Conservation (phyloP, 805 yeast species). For the Candida methanosorbosa region DNA sequence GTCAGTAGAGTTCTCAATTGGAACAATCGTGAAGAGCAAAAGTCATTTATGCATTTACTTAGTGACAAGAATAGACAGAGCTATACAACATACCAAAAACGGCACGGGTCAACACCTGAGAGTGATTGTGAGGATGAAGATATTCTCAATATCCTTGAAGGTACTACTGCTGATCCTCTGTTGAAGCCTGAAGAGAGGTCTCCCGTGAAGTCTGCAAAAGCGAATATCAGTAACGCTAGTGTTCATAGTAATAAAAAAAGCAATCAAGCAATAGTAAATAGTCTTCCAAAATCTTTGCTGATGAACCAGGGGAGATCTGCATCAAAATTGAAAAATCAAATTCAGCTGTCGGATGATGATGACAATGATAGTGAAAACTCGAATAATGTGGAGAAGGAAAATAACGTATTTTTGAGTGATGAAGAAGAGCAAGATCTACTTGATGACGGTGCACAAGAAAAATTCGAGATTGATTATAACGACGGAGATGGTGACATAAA, state of each 20-base stretch:
- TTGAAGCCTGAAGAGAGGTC: not conserved
- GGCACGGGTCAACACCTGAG: conserved; percentile 9
- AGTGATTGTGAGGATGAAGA: conserved; percentile 15
- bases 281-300: not conserved
- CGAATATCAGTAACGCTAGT: conserved; percentile 3
- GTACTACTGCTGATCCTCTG: not conserved
- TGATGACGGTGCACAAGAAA: conserved; percentile 9
- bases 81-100: conserved; percentile 20
- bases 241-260: not conserved
- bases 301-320: not conserved
- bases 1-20: conserved; percentile 84
- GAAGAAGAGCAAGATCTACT: not conserved
- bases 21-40: conserved; percentile 87
- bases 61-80: conserved; percentile 47
- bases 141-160: no score
- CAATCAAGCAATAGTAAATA: no score
- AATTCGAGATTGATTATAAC: conserved; percentile 25
- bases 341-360: not conserved
- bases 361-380: not conserved
- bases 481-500: conserved; percentile 9
- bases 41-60: conserved; percentile 59
- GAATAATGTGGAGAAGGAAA: not conserved
- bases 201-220: conserved; percentile 2
- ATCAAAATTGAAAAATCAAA: not conserved
- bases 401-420: conserved; percentile 1